Evolutionary conservation across 2,329 filamentous ascomycete genomes (phyloP), one percentile per base, ranked within the genome.

Genomic region (Scedosporium dehoogii): DNA sequence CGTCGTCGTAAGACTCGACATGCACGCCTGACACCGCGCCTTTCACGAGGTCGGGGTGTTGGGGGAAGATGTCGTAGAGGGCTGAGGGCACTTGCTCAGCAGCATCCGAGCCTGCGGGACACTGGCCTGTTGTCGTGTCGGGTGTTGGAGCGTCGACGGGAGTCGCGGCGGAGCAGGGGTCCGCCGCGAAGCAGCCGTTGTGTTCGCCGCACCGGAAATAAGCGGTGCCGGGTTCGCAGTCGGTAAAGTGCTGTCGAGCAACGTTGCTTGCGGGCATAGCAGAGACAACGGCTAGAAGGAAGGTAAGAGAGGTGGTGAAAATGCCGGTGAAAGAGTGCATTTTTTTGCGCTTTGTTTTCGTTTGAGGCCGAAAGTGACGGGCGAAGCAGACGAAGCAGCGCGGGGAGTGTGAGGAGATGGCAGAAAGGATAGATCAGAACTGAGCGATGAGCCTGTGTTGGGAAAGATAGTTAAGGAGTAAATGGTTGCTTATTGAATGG

Each of bases 1-100:
- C 60, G 55, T 67, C 63, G 53, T 62, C 29, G 63, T 65, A 68
- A 6, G 67, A 61, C 64, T 70, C 69, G 18, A 70, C 59, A 12
- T 70, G 68, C 1, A 68, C 14, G 10, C 65, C 68, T 14, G 33
- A 56, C 23, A 33, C 53, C 4, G 14, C 6, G 14, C 14, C 21
- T 16, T 16, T 21, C 18, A 21, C 21, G 21, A 56, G 53, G 12
- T 25, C 27, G 4, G n/a, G n/a, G 21, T 56, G 53, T 25, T 56
- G 4, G n/a, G 53, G 53, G 23, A n/a, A 33, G 53, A 56, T 56
- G 53, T 56, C 21, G 23, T 25, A 33, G 14, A 56, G 53, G 53
- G 23, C 53, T 16, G 14, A 16, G 53, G 53, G 53, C 7, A 33
- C 14, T 56, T 14, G n/a, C 21, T 16, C 14, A 14, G 53, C 23